A percentile compares a stretch with the other conserved stretches of the same genome.
These are phyloP conservation scores for Trichaptum fuscoviolaceum DNA, from an alignment of 768 basidiomycete genomes.

Conservation along the genomic window DNA sequence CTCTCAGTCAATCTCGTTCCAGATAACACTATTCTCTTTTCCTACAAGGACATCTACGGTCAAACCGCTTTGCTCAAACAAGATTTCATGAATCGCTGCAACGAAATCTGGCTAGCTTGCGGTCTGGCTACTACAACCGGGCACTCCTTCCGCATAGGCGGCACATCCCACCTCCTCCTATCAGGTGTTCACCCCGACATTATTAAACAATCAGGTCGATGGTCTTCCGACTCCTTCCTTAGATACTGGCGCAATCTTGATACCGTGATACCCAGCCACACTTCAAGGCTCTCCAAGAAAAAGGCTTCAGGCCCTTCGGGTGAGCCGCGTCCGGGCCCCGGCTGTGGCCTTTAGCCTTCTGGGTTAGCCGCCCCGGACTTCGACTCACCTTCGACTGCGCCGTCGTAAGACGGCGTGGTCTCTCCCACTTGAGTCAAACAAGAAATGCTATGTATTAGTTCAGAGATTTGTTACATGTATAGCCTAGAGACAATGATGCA, in stretches of 20 bases:
- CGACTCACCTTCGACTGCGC: too few species aligned
- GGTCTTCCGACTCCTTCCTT: constrained; percentile 29
- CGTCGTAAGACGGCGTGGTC: too few species aligned
- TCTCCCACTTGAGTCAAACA: too few species aligned
- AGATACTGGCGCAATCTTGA: too few species aligned
- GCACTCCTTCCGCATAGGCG: constrained; percentile 31
- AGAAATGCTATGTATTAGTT: too few species aligned
- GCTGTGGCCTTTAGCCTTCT: too few species aligned
- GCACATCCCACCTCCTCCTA: constrained; percentile 25
- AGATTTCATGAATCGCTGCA: constrained; percentile 21
- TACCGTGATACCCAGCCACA: background rate
- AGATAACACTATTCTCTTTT: constrained; percentile 3
- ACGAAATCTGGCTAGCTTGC: constrained; percentile 20
- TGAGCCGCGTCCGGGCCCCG: too few species aligned
- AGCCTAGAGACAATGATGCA: too few species aligned
- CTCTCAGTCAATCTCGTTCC: constrained; percentile 15
- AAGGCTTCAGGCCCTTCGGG: too few species aligned
- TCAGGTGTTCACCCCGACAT: constrained; percentile 27
- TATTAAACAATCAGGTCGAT: constrained; percentile 24
- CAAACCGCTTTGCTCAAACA: constrained; percentile 17
- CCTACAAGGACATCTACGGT: constrained; percentile 7
- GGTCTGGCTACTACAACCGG: constrained; percentile 17
- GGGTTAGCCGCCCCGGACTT: too few species aligned
- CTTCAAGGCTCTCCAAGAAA: too few species aligned
- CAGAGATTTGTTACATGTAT: too few species aligned